Conservation (phyloP, 768 basidiomycete genomes). For the Trametes cingulata region DNA sequence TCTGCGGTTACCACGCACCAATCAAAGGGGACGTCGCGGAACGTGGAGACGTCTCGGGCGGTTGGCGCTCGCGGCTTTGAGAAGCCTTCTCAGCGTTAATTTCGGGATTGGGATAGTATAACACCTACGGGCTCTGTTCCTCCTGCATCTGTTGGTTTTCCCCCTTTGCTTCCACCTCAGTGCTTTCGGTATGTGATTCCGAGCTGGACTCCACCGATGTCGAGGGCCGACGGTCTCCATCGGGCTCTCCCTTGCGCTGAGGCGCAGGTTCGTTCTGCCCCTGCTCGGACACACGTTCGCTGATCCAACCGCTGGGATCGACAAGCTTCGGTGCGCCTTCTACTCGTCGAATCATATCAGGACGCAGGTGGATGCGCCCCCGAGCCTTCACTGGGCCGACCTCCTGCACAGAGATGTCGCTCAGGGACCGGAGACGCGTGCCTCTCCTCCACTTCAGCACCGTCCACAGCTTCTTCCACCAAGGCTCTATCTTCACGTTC, state of each 20-base stretch:
- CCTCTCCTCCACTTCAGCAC: slow-evolving; percentile 1
- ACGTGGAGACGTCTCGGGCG: slow-evolving; percentile 12
- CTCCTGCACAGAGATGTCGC: slow-evolving; percentile 15
- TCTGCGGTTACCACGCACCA: slow-evolving; percentile 8
- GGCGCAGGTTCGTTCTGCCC: slow-evolving; percentile 22
- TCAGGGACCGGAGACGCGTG: slow-evolving; percentile 12
- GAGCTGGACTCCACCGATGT: slow-evolving; percentile 22
- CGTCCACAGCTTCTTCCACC: slow-evolving; percentile 24
- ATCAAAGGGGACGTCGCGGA: neutral
- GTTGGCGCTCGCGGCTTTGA: slow-evolving; percentile 11
- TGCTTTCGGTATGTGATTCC: slow-evolving; percentile 1
- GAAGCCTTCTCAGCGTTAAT: slow-evolving; percentile 21
- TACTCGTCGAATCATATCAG: slow-evolving; percentile 80
- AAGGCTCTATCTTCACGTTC: slow-evolving; percentile 26
- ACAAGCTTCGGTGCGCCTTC: slow-evolving; percentile 67
- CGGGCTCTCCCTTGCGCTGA: slow-evolving; percentile 5
- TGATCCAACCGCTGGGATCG: slow-evolving; percentile 74
- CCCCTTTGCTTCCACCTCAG: slow-evolving; percentile 1
- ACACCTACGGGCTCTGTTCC: slow-evolving; percentile 7
- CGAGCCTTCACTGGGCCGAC: slow-evolving; percentile 5
- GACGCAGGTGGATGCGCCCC: slow-evolving; percentile 38
- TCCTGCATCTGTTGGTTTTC: neutral
- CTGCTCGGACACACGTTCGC: slow-evolving; percentile 40
- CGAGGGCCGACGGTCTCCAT: slow-evolving; percentile 12
- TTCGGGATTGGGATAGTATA: slow-evolving; percentile 3